Percentiles rank a stretch among this genome's conserved stretches.
These are phyloP conservation scores for Rusavskia elegans DNA, from an alignment of 495 filamentous ascomycete species.

Conservation along the genomic window DNA sequence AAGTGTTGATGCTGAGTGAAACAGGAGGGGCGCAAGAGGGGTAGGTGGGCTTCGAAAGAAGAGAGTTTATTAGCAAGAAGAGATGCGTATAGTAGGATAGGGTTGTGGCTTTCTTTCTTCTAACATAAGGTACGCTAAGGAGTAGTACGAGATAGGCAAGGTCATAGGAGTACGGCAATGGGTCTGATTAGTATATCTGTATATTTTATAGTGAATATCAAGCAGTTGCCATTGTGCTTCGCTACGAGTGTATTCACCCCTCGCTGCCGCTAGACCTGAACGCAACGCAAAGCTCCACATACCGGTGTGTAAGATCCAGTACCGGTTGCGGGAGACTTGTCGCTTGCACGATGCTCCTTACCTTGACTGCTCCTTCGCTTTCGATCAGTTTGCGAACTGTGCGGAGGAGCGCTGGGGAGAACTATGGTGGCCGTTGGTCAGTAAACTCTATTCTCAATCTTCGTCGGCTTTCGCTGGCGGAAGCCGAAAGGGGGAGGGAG, in stretches of 20 bases:
- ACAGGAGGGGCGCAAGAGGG: neutral
- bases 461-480: no score
- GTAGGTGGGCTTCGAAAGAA: conserved; percentile 15
- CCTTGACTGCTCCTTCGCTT: conserved; percentile 93
- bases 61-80: conserved; percentile 8
- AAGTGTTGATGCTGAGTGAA: neutral
- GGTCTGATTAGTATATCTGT: neutral
- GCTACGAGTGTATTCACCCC: conserved; percentile 30
- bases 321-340: conserved; percentile 86
- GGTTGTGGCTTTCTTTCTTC: no score
- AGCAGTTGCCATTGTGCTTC: neutral
- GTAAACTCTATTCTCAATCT: neutral
- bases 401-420: conserved; percentile 76
- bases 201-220: neutral
- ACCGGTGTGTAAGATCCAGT: conserved; percentile 88
- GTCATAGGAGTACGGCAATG: no score
- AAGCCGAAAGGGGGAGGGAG: neutral
- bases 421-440: conserved; percentile 31
- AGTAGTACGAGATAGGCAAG: no score
- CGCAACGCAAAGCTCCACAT: conserved; percentile 81
- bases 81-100: no score
- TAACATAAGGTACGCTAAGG: no score
- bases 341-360: conserved; percentile 90
- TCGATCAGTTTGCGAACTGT: conserved; percentile 86
- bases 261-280: conserved; percentile 93